Base-by-base conservation (phyloP, 1,284 basidiomycete species). In the Grifola frondosa region DNA sequence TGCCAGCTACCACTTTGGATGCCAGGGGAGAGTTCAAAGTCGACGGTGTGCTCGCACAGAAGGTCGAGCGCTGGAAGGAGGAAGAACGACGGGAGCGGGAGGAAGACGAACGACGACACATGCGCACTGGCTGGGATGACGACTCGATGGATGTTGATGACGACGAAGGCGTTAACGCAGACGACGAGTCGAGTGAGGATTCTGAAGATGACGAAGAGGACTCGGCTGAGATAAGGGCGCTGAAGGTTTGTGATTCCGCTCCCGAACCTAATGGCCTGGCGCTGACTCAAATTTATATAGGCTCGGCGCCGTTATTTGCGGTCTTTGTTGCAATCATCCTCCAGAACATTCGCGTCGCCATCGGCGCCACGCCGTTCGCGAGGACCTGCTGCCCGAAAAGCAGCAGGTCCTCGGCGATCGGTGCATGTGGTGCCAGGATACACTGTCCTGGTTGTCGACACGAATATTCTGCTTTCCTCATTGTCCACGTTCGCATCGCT, bases 371-470 rank as follows among this genome's bases (percentile, higher is more conserved):
- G 47, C 47, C 69, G 46, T 47, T 55, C 74, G 57, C 74, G 60
- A 60, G 55, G 29, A 38, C 61, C 31, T 15, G 20, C 46, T 4
- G 20, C 43, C 8, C 62, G 62, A 38, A 66, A 64, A 40, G 47
- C 61, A 13, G 56, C 53, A 28, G 56, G 59, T 16, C 55, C 67
- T 5, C 65, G 65, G 8, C 66, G 73, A 4, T 56, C 70, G 7
- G 60, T 89, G n/a, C 69, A 74, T 29, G 77, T 91, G 44, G 70
- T 90, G 6, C 78, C 91, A 0, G 94, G 95, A 1, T 97, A 95
- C 65, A 93, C 92, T 2, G 76, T 88, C 29, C 82, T 99, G 40
- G 84, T 99, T 6, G 74, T 97, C 56, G 95, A 98, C 67, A 98
- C 95, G 37, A 98, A 98, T 68, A 88, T 97, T 46, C 70, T 97